Evolutionary conservation across 2,329 filamentous ascomycete species (phyloP), one percentile per base, ranked within the genome.

Genomic region (Aspergillus sp.): DNA sequence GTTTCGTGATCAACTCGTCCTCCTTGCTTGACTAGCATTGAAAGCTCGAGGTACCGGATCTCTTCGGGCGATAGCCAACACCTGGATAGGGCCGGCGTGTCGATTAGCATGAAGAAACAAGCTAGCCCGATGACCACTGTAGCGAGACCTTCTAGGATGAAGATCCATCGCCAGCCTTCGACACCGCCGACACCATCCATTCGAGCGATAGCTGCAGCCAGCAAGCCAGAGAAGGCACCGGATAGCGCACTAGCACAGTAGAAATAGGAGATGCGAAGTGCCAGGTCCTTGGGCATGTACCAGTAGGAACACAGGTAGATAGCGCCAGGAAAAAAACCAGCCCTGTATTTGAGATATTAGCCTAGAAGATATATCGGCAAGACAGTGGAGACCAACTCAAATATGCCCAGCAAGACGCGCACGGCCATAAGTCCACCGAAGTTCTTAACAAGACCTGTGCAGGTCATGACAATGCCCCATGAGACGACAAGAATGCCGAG

Each of bases 401-500:
- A 72, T 6, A 74, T 65, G 41, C 72, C 75, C 40, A 67, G 71
- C 60, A 80, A 76, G 54, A 79, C 72, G 6, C 77, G 72, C 6
- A 73, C 70, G 3, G 67, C 69, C 38, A 79, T 68, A 40, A 80
- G 71, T 0, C 77, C 76, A 8, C 66, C 61, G 49, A 75, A 73
- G 51, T 73, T 74, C 49, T 76, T 68, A 4, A 72, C 73, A 2
- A 79, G 61, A 13, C 77, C 77, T 64, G 78, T 79, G 46, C 79
- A 63, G 1, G 77, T 79, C 65, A 76, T 73, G 3, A 79, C 74
- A 40, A 74, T 64, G 0, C 77, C 76, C 76, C 74, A 79, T 3
- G 59, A 60, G 13, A 71, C 48, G 52, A 65, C 63, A 24, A 46
- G 44, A 16, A 66, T 60, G 13, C 62, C 60, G 30, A 70, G 44